phyloP scores from a whole-genome alignment of 106 monocot genomes.

The Dendrobium huoshanense region DNA sequence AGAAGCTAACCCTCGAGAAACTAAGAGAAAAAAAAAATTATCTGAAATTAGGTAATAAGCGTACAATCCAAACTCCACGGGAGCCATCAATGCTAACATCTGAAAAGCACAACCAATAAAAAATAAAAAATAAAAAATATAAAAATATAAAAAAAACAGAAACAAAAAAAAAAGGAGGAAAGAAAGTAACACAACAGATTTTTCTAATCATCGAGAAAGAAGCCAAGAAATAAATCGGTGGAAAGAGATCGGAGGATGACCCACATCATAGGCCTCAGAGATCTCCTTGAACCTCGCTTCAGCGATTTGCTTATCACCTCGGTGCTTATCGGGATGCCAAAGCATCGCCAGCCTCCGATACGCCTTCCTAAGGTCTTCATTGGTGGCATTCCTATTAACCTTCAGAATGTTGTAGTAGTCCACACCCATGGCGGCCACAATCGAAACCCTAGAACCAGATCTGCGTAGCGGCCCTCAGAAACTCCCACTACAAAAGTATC shows the following conservation, averaged over 20 bases:
- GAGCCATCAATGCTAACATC: too few species aligned
- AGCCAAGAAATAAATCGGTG: background rate
- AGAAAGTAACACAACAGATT: too few species aligned
- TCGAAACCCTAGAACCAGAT: background rate
- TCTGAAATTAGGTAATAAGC: too few species aligned
- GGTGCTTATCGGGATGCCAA: constrained; percentile 91
- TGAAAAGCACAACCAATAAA: background rate
- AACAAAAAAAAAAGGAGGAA: too few species aligned
- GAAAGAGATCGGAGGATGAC: background rate
- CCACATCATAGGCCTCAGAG: constrained; percentile 71
- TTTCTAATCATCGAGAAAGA: background rate
- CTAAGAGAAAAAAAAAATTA: too few species aligned
- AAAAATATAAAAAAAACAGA: background rate
- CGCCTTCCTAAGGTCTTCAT: constrained; percentile 77
- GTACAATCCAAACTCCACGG: too few species aligned
- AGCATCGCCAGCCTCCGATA: constrained; percentile 69
- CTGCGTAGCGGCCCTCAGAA: background rate
- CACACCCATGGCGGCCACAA: constrained; percentile 36
- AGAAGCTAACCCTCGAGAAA: background rate
- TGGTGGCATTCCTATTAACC: constrained; percentile 64
- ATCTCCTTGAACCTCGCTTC: constrained; percentile 90
- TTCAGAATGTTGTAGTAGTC: constrained; percentile 81
- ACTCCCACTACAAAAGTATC: background rate
- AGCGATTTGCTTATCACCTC: constrained; percentile 43
- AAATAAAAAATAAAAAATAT: background rate